Evolutionary conservation across 208 protist genomes (phyloP).

Genomic region (Jaenimonas drosophilae): DNA sequence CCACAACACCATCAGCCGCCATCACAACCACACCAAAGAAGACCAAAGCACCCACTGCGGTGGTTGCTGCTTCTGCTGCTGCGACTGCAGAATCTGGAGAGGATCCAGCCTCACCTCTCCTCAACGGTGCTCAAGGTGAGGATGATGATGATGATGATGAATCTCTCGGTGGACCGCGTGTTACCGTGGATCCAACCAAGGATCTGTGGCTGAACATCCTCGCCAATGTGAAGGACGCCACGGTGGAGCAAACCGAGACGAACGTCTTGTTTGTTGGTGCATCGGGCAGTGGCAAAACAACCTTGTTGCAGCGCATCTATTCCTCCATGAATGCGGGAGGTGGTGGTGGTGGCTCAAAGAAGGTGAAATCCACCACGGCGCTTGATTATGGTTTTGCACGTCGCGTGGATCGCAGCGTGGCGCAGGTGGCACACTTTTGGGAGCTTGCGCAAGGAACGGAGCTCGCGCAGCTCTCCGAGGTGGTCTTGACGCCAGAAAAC

Average conservation of each 20-base stretch:
- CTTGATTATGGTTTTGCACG: conserved; percentile 82
- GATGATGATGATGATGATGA: background rate
- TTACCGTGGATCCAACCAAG: conserved; percentile 69
- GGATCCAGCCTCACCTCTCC: too few species aligned
- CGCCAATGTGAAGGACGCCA: conserved; percentile 57
- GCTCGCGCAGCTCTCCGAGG: conserved; percentile 73
- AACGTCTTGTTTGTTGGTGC: conserved; percentile 65
- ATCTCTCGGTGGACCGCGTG: conserved; percentile 5
- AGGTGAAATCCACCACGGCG: conserved; percentile 78
- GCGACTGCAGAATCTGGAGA: too few species aligned
- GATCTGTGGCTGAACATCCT: conserved; percentile 87
- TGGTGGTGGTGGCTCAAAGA: conserved; percentile 15
- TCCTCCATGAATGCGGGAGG: conserved; percentile 29
- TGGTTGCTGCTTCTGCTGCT: too few species aligned
- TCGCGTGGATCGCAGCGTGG: conserved; percentile 65
- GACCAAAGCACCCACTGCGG: too few species aligned
- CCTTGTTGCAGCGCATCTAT: conserved; percentile 65
- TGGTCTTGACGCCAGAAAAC: conserved; percentile 81
- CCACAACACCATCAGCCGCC: too few species aligned
- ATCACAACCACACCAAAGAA: too few species aligned
- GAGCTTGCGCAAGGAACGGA: conserved; percentile 82
- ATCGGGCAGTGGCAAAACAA: conserved; percentile 72
- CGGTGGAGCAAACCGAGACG: conserved; percentile 44
- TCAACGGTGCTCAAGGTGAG: too few species aligned
- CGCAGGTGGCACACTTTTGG: conserved; percentile 86